Conservation (phyloP, 2,329 filamentous ascomycete species). For the Claviceps citrina region DNA sequence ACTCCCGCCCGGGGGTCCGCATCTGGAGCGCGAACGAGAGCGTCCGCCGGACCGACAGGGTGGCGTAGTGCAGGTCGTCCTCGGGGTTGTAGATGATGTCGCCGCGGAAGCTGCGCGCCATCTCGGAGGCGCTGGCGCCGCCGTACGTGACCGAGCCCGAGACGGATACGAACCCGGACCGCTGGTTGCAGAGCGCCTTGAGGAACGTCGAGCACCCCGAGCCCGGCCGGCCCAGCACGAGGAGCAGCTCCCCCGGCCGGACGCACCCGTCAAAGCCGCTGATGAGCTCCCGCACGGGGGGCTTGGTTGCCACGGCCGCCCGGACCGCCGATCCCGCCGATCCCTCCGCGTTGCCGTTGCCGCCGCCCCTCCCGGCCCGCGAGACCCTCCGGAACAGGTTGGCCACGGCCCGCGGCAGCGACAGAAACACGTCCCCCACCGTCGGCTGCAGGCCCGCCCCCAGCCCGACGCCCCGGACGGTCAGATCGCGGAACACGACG, state of each 20-base stretch:
- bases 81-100: constrained; percentile 57
- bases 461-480: constrained; percentile 53
- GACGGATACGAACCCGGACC: constrained; percentile 46
- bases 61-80: constrained; percentile 52
- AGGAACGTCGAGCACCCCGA: constrained; percentile 56
- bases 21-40: constrained; percentile 52
- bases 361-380: no score
- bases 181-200: constrained; percentile 57
- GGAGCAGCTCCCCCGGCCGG: constrained; percentile 53
- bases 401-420: constrained; percentile 31
- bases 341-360: no score
- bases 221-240: constrained; percentile 53
- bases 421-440: constrained; percentile 49
- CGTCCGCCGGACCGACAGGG: constrained; percentile 50
- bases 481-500: constrained; percentile 54
- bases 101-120: constrained; percentile 39
- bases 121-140: constrained; percentile 26
- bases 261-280: constrained; percentile 52
- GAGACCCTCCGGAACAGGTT: constrained; percentile 28
- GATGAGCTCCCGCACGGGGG: constrained; percentile 48
- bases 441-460: constrained; percentile 40
- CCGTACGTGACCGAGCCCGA: constrained; percentile 52
- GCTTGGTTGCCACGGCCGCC: constrained; percentile 33
- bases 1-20: constrained; percentile 36
- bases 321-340: constrained; percentile 20